phyloP scores from a whole-genome alignment of 148 eudicot species.

The Euryodendron excelsum region DNA sequence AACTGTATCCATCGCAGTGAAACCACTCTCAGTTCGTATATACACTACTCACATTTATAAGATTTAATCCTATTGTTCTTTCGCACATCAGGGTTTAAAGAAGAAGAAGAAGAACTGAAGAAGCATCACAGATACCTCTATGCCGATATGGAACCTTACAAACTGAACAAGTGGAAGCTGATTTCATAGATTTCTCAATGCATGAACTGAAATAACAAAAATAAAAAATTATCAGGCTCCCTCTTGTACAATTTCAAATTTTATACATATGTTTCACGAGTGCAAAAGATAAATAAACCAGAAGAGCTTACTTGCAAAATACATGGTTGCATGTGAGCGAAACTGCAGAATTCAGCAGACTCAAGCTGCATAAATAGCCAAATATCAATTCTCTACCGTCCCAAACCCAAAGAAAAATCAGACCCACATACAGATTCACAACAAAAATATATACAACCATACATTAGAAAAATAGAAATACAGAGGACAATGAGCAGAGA shows the following conservation, averaged over 20 bases:
- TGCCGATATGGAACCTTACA: too few species aligned
- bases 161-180: constrained; percentile 77
- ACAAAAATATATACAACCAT: background rate
- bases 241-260: background rate
- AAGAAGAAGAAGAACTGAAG: too few species aligned
- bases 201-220: constrained; percentile 47
- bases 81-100: too few species aligned
- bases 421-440: background rate
- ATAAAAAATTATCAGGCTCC: background rate
- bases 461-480: background rate
- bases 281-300: background rate
- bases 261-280: background rate
- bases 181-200: constrained; percentile 73
- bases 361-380: constrained; percentile 51
- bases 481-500: too few species aligned
- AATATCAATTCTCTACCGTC: background rate
- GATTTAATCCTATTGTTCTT: too few species aligned
- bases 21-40: too few species aligned
- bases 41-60: too few species aligned
- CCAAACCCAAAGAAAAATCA: background rate
- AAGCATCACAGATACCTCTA: too few species aligned
- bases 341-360: constrained; percentile 61
- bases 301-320: constrained; percentile 70
- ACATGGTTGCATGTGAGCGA: constrained; percentile 91
- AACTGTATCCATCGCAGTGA: too few species aligned